These are phyloP conservation scores for Chromera velia DNA, from an alignment of 73 alveolate species.

Conservation along the genomic window DNA sequence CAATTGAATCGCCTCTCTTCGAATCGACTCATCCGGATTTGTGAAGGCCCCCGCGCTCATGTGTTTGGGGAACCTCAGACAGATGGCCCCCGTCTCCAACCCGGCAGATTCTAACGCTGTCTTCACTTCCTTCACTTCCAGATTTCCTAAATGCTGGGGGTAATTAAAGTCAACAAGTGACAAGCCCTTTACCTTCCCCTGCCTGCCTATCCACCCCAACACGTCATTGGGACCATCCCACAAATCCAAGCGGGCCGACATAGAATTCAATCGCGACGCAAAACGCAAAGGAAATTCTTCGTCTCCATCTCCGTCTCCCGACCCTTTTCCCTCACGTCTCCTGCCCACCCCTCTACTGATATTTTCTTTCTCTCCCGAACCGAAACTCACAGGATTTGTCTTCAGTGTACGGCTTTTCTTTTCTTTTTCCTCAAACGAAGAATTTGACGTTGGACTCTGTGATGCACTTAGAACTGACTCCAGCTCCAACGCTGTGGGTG, in stretches of 20 bases:
- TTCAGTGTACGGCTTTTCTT: too few species aligned
- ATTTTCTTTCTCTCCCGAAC: too few species aligned
- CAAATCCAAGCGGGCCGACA: slow-evolving; percentile 22
- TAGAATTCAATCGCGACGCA: slow-evolving; percentile 31
- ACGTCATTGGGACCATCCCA: slow-evolving; percentile 19
- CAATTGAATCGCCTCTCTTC: slow-evolving; percentile 6
- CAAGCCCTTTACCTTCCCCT: slow-evolving; percentile 24
- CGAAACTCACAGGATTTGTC: too few species aligned
- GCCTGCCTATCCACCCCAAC: slow-evolving; percentile 26
- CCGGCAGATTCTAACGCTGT: neutral
- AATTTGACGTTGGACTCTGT: too few species aligned
- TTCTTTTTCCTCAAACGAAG: too few species aligned
- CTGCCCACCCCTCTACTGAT: too few species aligned
- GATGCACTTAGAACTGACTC: too few species aligned
- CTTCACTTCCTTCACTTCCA: neutral
- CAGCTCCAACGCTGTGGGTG: too few species aligned
- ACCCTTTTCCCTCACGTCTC: too few species aligned
- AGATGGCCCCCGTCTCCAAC: slow-evolving; percentile 23
- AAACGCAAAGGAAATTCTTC: too few species aligned
- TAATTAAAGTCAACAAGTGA: slow-evolving; percentile 23
- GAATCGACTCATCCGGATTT: neutral
- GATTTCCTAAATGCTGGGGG: slow-evolving; percentile 27
- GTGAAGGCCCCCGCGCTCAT: slow-evolving; percentile 27
- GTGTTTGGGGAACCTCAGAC: slow-evolving; percentile 25
- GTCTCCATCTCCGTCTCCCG: too few species aligned